A percentile compares a stretch with the other conserved stretches of the same genome.
These are phyloP conservation scores for Diutina neorugosa DNA, from an alignment of 1,139 yeast species.

Conservation along the genomic window DNA sequence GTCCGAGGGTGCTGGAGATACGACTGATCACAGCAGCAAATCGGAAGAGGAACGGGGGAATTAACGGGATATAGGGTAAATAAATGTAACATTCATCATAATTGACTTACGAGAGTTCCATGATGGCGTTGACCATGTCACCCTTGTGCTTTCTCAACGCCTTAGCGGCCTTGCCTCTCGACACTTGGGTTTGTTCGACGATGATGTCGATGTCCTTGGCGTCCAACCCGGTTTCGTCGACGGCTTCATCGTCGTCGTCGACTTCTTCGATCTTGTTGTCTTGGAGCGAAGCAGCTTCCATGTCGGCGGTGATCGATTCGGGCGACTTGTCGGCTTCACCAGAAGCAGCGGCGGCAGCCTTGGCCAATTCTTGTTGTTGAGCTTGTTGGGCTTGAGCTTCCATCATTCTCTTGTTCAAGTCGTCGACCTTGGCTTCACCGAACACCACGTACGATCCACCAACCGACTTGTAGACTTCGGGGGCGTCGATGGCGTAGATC, in stretches of 20 bases:
- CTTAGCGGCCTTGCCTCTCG: conserved; percentile 82
- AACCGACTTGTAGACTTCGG: conserved; percentile 90
- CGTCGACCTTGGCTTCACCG: conserved; percentile 96
- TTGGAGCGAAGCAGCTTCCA: conserved; percentile 64
- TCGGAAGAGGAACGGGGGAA: no score
- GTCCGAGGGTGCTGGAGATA: no score
- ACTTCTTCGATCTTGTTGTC: conserved; percentile 21
- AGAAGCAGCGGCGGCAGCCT: conserved; percentile 33
- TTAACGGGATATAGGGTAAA: no score
- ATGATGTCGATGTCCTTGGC: conserved; percentile 72
- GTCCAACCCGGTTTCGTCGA: conserved; percentile 72
- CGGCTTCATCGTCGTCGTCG: conserved; percentile 57
- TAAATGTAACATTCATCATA: neutral
- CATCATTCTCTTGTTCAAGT: conserved; percentile 69
- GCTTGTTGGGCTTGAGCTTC: conserved; percentile 38
- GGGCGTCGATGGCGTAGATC: conserved; percentile 84
- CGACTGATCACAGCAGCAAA: no score
- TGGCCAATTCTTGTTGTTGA: conserved; percentile 51
- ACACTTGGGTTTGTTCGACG: conserved; percentile 79
- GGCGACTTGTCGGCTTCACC: conserved; percentile 41
- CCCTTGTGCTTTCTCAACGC: conserved; percentile 84
- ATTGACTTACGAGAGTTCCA: conserved; percentile 53
- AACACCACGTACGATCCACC: conserved; percentile 95
- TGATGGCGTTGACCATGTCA: conserved; percentile 92
- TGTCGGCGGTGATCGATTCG: conserved; percentile 81